Evolutionary conservation across 257 asterid species (phyloP).

Genomic region (Rehmannia glutinosa): DNA sequence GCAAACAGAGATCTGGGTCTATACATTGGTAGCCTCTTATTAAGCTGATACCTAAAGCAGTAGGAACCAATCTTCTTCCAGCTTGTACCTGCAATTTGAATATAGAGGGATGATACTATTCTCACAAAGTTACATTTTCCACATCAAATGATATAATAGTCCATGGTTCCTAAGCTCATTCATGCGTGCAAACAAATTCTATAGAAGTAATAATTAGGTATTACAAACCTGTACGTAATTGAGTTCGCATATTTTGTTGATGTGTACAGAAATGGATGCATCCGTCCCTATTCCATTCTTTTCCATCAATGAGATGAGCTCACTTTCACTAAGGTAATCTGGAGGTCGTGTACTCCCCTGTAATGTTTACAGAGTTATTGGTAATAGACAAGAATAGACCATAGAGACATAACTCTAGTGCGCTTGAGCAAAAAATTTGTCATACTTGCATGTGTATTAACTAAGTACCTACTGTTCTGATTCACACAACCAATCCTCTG

Average conservation of each 20-base stretch:
- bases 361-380: slow-evolving; percentile 19
- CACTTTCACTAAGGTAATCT: slow-evolving; percentile 85
- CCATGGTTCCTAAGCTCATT: slow-evolving; percentile 1
- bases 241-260: slow-evolving; percentile 85
- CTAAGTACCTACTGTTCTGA: background rate
- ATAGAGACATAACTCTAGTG: background rate
- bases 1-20: slow-evolving; percentile 91
- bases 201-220: background rate
- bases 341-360: slow-evolving; percentile 86
- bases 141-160: background rate
- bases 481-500: background rate
- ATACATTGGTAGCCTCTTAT: slow-evolving; percentile 90
- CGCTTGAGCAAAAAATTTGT: background rate
- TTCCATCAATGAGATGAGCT: slow-evolving; percentile 90
- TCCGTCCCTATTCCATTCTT: slow-evolving; percentile 94
- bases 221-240: slow-evolving; percentile 84
- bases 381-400: slow-evolving; percentile 1
- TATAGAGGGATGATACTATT: background rate
- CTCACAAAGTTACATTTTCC: slow-evolving; percentile 7
- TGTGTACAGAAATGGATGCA: slow-evolving; percentile 88
- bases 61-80: slow-evolving; percentile 82
- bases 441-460: slow-evolving; percentile 14
- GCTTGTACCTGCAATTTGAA: slow-evolving; percentile 66
- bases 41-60: slow-evolving; percentile 86
- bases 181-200: background rate